A percentile compares a stretch with the other conserved stretches of the same genome.
phyloP scores from a whole-genome alignment of 2,329 filamentous ascomycete species.

The Pseudogymnoascus sp. region DNA sequence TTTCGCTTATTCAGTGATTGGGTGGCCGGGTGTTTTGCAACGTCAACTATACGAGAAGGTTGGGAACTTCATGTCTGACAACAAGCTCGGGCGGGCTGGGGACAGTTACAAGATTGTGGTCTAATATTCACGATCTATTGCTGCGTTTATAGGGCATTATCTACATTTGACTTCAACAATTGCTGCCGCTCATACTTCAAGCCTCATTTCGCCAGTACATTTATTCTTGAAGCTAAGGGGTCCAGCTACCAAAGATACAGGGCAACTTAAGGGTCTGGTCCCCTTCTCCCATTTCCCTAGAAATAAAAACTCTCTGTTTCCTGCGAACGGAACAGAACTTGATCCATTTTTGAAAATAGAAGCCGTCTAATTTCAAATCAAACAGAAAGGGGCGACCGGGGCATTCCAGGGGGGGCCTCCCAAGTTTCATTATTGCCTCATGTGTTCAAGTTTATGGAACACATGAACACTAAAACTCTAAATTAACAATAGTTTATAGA shows the following conservation, averaged over 20 bases:
- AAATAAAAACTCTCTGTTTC: not conserved
- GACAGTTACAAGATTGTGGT: not conserved
- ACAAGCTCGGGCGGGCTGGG: not conserved
- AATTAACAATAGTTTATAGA: not conserved
- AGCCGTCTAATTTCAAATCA: not conserved
- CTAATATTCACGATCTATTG: not conserved
- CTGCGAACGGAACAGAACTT: not conserved
- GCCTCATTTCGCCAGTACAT: not conserved
- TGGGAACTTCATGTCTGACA: constrained; percentile 1
- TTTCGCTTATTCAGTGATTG: constrained; percentile 7
- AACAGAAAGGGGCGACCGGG: not conserved
- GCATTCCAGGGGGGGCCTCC: not conserved
- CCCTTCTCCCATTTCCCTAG: not conserved
- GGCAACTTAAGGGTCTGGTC: constrained; percentile 2
- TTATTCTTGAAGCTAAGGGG: not conserved
- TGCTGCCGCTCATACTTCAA: not conserved
- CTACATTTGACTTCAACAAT: not conserved
- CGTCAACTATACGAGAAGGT: constrained; percentile 3
- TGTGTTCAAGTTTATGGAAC: not conserved
- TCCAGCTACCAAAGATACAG: constrained; percentile 1
- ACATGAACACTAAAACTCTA: not conserved
- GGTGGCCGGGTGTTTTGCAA: not conserved
- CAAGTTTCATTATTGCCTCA: constrained; percentile 6
- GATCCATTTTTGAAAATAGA: not conserved
- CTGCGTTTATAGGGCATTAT: not conserved